Evolutionary conservation across 768 basidiomycete genomes (phyloP).

Genomic region (Xerocomellus intermedius): DNA sequence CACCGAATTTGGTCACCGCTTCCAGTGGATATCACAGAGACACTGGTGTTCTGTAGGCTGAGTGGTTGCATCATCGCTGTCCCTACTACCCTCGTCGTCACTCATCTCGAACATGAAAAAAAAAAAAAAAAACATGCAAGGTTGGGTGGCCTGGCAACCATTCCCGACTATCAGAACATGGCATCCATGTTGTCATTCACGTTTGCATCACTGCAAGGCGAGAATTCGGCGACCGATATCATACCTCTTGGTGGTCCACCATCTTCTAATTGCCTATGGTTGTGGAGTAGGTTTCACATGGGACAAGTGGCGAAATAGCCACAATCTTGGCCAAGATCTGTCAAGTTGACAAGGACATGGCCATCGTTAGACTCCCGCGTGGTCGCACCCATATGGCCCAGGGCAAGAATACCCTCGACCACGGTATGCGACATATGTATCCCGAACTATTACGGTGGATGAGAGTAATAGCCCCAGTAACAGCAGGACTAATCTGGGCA

Average conservation of each 20-base stretch:
- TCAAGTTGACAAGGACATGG: neutral
- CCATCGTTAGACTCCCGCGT: neutral
- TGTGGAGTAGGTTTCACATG: conserved; percentile 2
- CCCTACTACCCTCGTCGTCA: conserved; percentile 32
- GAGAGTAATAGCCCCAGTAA: neutral
- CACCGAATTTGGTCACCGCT: too few species aligned
- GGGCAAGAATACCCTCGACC: neutral
- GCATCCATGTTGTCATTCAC: conserved; percentile 27
- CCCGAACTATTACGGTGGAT: too few species aligned
- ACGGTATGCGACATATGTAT: neutral
- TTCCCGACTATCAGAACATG: conserved; percentile 15
- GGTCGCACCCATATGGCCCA: neutral
- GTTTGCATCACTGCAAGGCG: conserved; percentile 36
- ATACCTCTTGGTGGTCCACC: conserved; percentile 20
- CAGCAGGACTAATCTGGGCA: neutral
- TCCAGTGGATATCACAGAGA: too few species aligned
- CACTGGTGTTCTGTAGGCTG: neutral
- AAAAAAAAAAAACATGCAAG: conserved; percentile 34
- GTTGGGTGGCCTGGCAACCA: conserved; percentile 35
- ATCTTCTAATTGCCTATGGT: conserved; percentile 20
- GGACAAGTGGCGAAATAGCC: neutral
- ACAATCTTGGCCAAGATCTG: neutral
- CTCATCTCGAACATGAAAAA: conserved; percentile 36
- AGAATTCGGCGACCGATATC: conserved; percentile 26
- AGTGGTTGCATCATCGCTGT: too few species aligned